Conservation (phyloP, 306 rosid genomes). For the Quillaja saponaria region DNA sequence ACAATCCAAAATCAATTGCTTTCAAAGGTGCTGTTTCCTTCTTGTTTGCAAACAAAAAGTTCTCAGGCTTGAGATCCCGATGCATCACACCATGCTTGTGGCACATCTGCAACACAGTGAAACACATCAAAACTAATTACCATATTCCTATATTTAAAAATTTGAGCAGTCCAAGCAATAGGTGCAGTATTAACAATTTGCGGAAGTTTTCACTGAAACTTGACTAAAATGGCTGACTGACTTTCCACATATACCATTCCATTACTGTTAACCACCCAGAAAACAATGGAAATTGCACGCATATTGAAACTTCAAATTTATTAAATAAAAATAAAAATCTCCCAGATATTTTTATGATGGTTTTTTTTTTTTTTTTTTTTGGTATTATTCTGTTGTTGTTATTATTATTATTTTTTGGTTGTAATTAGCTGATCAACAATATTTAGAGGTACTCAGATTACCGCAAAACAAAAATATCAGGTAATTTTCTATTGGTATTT, state of each 20-base stretch:
- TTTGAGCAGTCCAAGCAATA: no score
- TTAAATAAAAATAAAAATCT: no score
- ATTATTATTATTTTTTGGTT: no score
- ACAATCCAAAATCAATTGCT: conserved; percentile 94
- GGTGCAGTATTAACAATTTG: background rate
- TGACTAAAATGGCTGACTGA: background rate
- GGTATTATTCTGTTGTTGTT: no score
- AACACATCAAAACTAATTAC: conserved; percentile 7
- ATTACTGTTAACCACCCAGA: conserved; percentile 5
- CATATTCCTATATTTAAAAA: background rate
- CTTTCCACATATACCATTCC: background rate
- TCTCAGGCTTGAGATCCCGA: conserved; percentile 94
- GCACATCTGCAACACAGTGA: conserved; percentile 64
- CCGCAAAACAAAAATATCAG: background rate
- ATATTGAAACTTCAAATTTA: no score
- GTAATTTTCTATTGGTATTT: background rate
- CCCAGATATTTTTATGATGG: no score
- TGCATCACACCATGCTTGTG: conserved; percentile 97
- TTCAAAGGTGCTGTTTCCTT: conserved; percentile 82
- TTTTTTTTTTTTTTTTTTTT: no score
- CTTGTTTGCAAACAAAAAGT: conserved; percentile 85
- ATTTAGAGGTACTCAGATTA: no score
- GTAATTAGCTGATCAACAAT: no score
- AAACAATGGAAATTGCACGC: background rate
- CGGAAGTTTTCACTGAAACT: no score